Conservation (phyloP, 1,284 basidiomycete species). For the Irpex lacteus region DNA sequence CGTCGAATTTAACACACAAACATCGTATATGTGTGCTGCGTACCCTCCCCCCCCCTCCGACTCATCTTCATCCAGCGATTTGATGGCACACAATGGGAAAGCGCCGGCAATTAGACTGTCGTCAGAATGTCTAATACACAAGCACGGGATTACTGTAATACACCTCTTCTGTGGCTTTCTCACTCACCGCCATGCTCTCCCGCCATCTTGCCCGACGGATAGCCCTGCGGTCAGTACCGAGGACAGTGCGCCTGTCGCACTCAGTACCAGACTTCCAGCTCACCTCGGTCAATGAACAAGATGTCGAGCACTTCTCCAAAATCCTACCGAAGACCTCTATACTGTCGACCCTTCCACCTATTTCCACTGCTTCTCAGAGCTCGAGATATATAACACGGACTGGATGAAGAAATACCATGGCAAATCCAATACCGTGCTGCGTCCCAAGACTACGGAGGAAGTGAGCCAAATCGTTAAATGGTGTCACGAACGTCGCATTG, state of each 20-base stretch:
- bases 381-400: constrained; percentile 85
- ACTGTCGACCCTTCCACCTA: constrained; percentile 60
- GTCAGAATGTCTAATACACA: not conserved
- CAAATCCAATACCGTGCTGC: constrained; percentile 79
- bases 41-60: no score
- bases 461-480: constrained; percentile 86
- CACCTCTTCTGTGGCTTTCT: not conserved
- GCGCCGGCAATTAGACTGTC: not conserved
- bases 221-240: not conserved
- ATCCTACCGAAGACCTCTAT: constrained; percentile 61
- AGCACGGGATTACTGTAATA: not conserved
- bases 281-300: constrained; percentile 49
- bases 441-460: constrained; percentile 86
- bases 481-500: constrained; percentile 78
- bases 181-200: constrained; percentile 7
- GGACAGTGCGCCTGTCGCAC: constrained; percentile 15
- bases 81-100: not conserved
- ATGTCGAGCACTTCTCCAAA: constrained; percentile 60
- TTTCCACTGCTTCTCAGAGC: constrained; percentile 57
- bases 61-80: no score
- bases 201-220: constrained; percentile 9
- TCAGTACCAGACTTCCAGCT: constrained; percentile 28
- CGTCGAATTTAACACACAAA: no score
- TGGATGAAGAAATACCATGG: constrained; percentile 99
- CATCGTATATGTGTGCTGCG: no score